Percentiles rank a stretch among this genome's conserved stretches.
These are phyloP conservation scores for Naganishia cerealis DNA, from an alignment of 1,284 basidiomycete species.

Conservation along the genomic window DNA sequence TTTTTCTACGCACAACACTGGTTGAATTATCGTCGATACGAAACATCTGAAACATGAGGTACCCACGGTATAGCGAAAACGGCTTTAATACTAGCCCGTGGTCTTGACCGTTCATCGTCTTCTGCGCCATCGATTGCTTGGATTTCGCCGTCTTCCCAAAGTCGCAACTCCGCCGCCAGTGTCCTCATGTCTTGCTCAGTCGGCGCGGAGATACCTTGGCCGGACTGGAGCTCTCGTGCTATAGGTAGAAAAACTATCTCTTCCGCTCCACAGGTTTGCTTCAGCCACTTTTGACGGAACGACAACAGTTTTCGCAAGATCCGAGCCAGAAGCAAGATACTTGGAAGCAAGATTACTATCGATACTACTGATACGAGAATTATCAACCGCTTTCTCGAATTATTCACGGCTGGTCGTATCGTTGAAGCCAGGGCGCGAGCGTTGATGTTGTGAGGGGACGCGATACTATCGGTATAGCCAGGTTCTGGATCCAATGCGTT, in stretches of 20 bases:
- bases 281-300: slow-evolving; percentile 64
- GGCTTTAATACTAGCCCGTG: slow-evolving; percentile 5
- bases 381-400: slow-evolving; percentile 62
- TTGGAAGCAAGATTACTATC: slow-evolving; percentile 64
- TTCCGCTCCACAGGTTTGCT: slow-evolving; percentile 64
- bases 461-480: slow-evolving; percentile 10
- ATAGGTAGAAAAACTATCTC: slow-evolving; percentile 65
- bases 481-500: slow-evolving; percentile 61
- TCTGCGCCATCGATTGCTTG: neutral
- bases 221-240: slow-evolving; percentile 61
- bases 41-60: neutral
- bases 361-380: slow-evolving; percentile 65
- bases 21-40: neutral
- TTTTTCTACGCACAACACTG: neutral
- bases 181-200: slow-evolving; percentile 20
- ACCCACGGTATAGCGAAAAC: slow-evolving; percentile 27
- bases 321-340: slow-evolving; percentile 64
- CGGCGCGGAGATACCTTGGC: neutral
- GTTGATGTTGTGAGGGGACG: neutral
- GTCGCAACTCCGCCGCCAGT: slow-evolving; percentile 62
- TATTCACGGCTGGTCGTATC: slow-evolving; percentile 55
- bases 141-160: slow-evolving; percentile 71
- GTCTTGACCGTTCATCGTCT: slow-evolving; percentile 29
- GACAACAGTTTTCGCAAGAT: slow-evolving; percentile 64
- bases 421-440: slow-evolving; percentile 40